Evolutionary conservation across 2,329 filamentous ascomycete species (phyloP).

Genomic region (Penicillium sp.): DNA sequence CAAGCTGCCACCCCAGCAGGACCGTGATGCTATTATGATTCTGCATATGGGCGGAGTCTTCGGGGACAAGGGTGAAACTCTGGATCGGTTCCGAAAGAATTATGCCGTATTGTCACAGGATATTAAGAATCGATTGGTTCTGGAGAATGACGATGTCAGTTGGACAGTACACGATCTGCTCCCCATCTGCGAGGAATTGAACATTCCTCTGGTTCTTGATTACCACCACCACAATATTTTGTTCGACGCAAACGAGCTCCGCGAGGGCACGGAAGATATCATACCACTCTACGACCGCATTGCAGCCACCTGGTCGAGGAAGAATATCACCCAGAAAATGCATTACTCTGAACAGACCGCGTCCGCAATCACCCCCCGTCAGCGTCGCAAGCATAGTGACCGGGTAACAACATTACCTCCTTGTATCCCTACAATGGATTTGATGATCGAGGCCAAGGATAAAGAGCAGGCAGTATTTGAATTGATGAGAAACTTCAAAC

Average conservation of each 20-base stretch:
- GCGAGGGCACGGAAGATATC: slow-evolving; percentile 84
- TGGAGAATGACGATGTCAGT: slow-evolving; percentile 92
- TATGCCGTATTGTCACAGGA: slow-evolving; percentile 67
- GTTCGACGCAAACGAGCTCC: slow-evolving; percentile 70
- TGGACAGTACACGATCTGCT: slow-evolving; percentile 92
- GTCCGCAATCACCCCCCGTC: slow-evolving; percentile 72
- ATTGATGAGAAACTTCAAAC: slow-evolving; percentile 82
- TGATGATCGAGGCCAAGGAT: slow-evolving; percentile 99
- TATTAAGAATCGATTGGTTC: slow-evolving; percentile 77
- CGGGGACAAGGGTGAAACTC: slow-evolving; percentile 77
- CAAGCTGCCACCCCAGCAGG: slow-evolving; percentile 71
- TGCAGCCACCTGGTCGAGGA: slow-evolving; percentile 77
- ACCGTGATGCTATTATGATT: slow-evolving; percentile 91
- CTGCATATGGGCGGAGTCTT: slow-evolving; percentile 90
- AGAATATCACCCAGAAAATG: slow-evolving; percentile 91
- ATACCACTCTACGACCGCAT: slow-evolving; percentile 74
- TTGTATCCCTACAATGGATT: slow-evolving; percentile 78
- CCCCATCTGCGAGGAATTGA: slow-evolving; percentile 88
- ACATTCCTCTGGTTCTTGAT: slow-evolving; percentile 89
- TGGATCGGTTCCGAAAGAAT: slow-evolving; percentile 75
- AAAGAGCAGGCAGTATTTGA: slow-evolving; percentile 97
- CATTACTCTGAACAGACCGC: slow-evolving; percentile 85
- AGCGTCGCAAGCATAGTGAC: slow-evolving; percentile 81
- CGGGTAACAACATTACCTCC: slow-evolving; percentile 79
- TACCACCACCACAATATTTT: slow-evolving; percentile 96